phyloP scores from a whole-genome alignment of 495 filamentous ascomycete species.

The Rhypophila decipiens region DNA sequence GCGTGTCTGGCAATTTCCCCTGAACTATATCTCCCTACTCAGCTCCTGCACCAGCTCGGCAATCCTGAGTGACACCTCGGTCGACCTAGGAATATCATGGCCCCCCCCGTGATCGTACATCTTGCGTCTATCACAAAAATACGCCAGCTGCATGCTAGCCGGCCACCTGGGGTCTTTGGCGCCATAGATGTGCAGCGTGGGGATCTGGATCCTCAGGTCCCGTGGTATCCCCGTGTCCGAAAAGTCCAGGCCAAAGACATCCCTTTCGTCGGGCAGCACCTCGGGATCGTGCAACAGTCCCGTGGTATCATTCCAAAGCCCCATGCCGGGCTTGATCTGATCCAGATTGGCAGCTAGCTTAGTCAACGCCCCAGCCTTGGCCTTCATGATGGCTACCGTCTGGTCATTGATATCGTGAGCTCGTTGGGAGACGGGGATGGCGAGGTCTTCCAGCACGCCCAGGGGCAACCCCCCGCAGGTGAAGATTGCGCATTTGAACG shows the following conservation, averaged over 20 bases:
- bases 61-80: slow-evolving; percentile 18
- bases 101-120: slow-evolving; percentile 50
- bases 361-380: slow-evolving; percentile 23
- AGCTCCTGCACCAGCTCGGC: slow-evolving; percentile 21
- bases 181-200: slow-evolving; percentile 59
- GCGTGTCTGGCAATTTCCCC: neutral
- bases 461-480: slow-evolving; percentile 51
- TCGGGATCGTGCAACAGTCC: slow-evolving; percentile 26
- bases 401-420: slow-evolving; percentile 33
- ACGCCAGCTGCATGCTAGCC: slow-evolving; percentile 48
- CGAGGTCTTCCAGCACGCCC: slow-evolving; percentile 43
- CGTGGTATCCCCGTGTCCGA: slow-evolving; percentile 34
- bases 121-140: slow-evolving; percentile 46
- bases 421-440: slow-evolving; percentile 37
- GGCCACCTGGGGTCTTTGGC: slow-evolving; percentile 52
- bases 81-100: slow-evolving; percentile 42
- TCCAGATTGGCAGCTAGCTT: slow-evolving; percentile 24
- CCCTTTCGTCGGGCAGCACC: slow-evolving; percentile 13
- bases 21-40: slow-evolving; percentile 6
- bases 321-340: slow-evolving; percentile 14
- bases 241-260: slow-evolving; percentile 49
- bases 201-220: slow-evolving; percentile 43
- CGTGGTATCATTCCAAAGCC: slow-evolving; percentile 22
- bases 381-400: slow-evolving; percentile 19
- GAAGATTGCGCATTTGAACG: slow-evolving; percentile 56